Conservation (phyloP, 208 protist genomes). For the Trypanosoma rangeli region DNA sequence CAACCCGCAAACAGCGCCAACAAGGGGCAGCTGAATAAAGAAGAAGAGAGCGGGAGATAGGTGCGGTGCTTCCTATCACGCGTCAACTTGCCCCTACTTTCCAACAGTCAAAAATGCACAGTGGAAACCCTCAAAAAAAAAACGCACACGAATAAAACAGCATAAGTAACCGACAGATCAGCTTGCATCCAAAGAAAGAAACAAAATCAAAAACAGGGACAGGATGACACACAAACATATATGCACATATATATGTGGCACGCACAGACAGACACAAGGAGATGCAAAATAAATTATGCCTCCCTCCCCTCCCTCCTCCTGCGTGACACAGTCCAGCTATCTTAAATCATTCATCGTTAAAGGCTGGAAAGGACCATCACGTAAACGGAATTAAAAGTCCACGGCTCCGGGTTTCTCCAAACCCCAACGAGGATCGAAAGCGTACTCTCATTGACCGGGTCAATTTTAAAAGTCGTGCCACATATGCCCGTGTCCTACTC, state of each 20-base stretch:
- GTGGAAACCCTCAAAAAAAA: background rate
- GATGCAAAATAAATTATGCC: background rate
- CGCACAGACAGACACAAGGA: background rate
- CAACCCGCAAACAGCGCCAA: background rate
- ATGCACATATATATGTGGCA: background rate
- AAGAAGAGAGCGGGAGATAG: background rate
- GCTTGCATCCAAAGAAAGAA: background rate
- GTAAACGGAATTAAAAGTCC: background rate
- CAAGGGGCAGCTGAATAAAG: background rate
- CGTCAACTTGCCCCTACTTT: background rate
- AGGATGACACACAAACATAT: background rate
- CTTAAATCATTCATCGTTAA: background rate
- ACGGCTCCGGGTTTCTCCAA: background rate
- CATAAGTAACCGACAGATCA: background rate
- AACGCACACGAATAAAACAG: constrained; percentile 1
- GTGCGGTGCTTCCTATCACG: background rate
- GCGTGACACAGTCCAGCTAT: background rate
- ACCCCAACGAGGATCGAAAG: background rate
- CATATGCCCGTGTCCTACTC: background rate
- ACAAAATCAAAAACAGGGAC: background rate
- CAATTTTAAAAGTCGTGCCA: background rate
- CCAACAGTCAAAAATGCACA: background rate
- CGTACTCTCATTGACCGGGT: background rate
- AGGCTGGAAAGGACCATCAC: background rate
- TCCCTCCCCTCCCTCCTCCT: too few relatives aligned